Conservation (phyloP, 768 basidiomycete genomes). For the Naganishia randhawae region DNA sequence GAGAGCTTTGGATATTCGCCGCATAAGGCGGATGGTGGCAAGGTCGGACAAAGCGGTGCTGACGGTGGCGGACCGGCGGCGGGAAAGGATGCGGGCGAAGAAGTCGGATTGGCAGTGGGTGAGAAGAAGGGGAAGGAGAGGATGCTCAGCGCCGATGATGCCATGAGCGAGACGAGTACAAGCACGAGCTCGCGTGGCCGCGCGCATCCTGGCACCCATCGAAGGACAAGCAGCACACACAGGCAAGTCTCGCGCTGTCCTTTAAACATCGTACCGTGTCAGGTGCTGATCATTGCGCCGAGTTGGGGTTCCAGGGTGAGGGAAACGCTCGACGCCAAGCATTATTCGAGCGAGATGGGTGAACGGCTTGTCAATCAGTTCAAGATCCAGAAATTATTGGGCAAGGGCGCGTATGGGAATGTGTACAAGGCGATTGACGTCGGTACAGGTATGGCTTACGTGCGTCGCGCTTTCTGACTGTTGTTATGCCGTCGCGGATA, state of each 20-base stretch:
- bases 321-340: conserved; percentile 45
- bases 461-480: conserved; percentile 28
- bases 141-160: conserved; percentile 6
- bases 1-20: background rate
- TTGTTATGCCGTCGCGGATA: background rate
- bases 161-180: background rate
- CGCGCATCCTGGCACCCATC: background rate
- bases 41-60: too few species aligned
- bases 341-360: conserved; percentile 42
- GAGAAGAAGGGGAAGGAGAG: conserved; percentile 5
- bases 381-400: conserved; percentile 44
- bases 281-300: background rate
- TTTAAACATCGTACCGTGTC: too few species aligned
- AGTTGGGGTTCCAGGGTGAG: too few species aligned
- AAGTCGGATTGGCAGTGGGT: background rate
- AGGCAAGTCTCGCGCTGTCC: background rate
- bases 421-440: conserved; percentile 50
- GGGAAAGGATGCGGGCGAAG: too few species aligned
- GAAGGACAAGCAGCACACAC: conserved; percentile 30
- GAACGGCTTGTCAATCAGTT: conserved; percentile 48
- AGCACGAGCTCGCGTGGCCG: background rate
- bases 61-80: too few species aligned
- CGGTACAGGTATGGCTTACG: conserved; percentile 48
- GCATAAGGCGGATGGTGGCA: background rate
- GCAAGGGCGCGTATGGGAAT: conserved; percentile 50